Evolutionary conservation across 768 basidiomycete species (phyloP).

Genomic region (Podaxis carcinomalis): DNA sequence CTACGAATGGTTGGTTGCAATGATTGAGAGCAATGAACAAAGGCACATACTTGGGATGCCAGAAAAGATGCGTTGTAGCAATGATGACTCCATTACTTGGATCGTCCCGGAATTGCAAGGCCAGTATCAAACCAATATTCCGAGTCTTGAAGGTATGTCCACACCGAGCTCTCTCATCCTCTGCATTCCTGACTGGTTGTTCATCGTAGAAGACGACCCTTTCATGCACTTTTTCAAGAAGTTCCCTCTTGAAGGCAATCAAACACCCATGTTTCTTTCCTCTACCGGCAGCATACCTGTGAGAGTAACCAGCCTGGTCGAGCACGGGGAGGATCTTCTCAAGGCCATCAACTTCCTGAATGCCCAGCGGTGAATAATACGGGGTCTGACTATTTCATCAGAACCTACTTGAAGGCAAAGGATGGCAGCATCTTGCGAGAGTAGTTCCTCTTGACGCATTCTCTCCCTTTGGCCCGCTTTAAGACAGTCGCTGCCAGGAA

Average conservation of each 20-base stretch:
- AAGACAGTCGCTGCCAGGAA: constrained; percentile 82
- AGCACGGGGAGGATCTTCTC: constrained; percentile 69
- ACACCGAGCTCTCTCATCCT: constrained; percentile 29
- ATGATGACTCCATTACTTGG: constrained; percentile 58
- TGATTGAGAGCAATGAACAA: background rate
- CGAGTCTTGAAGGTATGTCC: constrained; percentile 67
- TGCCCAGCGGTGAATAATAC: background rate
- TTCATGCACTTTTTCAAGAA: constrained; percentile 43
- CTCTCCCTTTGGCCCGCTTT: constrained; percentile 69
- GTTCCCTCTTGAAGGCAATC: constrained; percentile 60
- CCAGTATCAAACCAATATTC: constrained; percentile 78
- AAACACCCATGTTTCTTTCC: constrained; percentile 85
- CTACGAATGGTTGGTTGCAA: constrained; percentile 26
- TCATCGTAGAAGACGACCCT: constrained; percentile 67
- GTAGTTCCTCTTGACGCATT: constrained; percentile 76
- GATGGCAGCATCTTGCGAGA: constrained; percentile 69
- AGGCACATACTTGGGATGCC: constrained; percentile 77
- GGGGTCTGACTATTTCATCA: background rate
- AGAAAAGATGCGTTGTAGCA: constrained; percentile 91
- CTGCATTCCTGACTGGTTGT: constrained; percentile 42
- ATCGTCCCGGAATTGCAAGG: constrained; percentile 44
- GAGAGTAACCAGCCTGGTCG: constrained; percentile 56
- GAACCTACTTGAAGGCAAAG: constrained; percentile 76
- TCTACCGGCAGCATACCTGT: constrained; percentile 65
- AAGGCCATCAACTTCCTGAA: constrained; percentile 83